Evolutionary conservation across 169 alveolate species (phyloP).

Genomic region (Cryptosporidium xiaoi): DNA sequence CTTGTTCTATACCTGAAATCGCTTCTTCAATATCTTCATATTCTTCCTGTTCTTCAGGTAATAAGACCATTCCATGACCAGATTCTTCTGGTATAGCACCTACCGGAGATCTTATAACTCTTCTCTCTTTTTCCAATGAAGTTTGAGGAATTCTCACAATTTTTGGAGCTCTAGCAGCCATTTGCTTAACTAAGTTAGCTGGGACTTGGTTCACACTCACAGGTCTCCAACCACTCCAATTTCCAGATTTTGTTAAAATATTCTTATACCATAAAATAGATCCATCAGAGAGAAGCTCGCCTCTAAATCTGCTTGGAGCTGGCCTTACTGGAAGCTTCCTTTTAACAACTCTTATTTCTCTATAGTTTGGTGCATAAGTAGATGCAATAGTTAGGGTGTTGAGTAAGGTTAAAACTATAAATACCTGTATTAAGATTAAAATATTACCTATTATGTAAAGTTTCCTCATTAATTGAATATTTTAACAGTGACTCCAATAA

Average conservation of each 20-base stretch:
- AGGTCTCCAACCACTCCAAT: slow-evolving; percentile 39
- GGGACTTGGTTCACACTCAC: slow-evolving; percentile 36
- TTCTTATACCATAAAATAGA: slow-evolving; percentile 7
- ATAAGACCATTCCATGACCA: too few relatives aligned
- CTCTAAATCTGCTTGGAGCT: slow-evolving; percentile 31
- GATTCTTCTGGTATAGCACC: too few relatives aligned
- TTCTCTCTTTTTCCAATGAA: too few relatives aligned
- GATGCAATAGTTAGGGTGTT: too few relatives aligned
- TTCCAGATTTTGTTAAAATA: not conserved
- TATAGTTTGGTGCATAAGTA: not conserved
- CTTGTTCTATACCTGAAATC: not conserved
- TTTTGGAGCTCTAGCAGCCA: not conserved
- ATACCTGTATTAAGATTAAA: too few relatives aligned
- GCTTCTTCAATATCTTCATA: not conserved
- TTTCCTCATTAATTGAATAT: too few relatives aligned
- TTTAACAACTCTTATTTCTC: not conserved
- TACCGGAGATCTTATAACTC: not conserved
- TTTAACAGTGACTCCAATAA: too few relatives aligned
- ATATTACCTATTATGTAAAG: too few relatives aligned
- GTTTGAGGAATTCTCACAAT: not conserved
- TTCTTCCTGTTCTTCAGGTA: not conserved
- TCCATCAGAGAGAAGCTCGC: slow-evolving; percentile 44
- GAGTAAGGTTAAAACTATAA: too few relatives aligned
- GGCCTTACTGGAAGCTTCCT: slow-evolving; percentile 25
- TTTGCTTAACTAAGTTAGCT: slow-evolving; percentile 3